These are phyloP conservation scores for Lasiodiplodia hormozganensis DNA, from an alignment of 2,329 filamentous ascomycete species.

Conservation along the genomic window DNA sequence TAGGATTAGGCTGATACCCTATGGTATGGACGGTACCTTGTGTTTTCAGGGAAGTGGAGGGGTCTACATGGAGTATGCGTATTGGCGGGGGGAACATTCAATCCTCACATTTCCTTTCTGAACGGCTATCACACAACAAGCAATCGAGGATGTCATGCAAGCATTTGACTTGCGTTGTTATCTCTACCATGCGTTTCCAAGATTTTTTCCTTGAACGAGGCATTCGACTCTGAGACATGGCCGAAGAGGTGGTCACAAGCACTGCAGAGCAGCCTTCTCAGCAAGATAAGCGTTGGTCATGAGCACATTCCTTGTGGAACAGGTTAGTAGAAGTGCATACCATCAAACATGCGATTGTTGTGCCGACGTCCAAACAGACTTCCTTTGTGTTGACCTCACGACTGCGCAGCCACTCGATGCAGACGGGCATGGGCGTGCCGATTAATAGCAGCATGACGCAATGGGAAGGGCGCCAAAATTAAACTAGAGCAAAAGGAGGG, in stretches of 20 bases:
- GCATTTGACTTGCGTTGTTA: background rate
- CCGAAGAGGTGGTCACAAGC: slow-evolving; percentile 4
- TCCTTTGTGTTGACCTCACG: background rate
- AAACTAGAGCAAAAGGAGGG: background rate
- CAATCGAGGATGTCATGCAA: slow-evolving; percentile 22
- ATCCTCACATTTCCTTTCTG: background rate
- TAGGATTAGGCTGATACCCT: slow-evolving; percentile 27
- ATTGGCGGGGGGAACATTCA: background rate
- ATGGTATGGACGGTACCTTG: slow-evolving; percentile 21
- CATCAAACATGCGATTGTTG: background rate
- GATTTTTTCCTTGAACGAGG: background rate
- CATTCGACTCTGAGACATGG: background rate
- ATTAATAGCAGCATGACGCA: slow-evolving; percentile 7
- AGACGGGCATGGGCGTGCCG: background rate
- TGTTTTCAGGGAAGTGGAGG: background rate
- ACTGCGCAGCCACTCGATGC: background rate
- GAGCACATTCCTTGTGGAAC: slow-evolving; percentile 4
- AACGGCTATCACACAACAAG: slow-evolving; percentile 3
- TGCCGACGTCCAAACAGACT: background rate
- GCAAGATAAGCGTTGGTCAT: slow-evolving; percentile 18
- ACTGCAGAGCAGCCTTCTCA: background rate
- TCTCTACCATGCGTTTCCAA: slow-evolving; percentile 1
- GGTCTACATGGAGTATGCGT: slow-evolving; percentile 11
- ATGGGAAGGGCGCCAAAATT: background rate
- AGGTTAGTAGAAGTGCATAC: too few species aligned